These are phyloP conservation scores for Coprinellus micaceus DNA, from an alignment of 768 basidiomycete genomes.

Conservation along the genomic window DNA sequence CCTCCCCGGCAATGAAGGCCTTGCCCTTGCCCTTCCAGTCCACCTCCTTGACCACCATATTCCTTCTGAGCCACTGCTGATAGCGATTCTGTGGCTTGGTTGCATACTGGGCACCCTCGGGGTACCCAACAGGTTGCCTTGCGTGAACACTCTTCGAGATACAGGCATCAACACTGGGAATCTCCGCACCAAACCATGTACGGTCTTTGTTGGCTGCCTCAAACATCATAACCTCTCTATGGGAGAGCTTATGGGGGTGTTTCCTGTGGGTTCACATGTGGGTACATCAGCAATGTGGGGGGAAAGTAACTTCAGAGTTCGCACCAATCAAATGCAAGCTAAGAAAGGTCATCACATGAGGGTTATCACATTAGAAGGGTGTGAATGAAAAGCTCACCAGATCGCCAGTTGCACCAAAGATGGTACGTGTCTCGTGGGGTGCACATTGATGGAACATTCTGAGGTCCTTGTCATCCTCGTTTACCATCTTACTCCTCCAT, in stretches of 20 bases:
- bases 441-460: conserved; percentile 45
- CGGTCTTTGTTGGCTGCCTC: conserved; percentile 21
- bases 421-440: conserved; percentile 54
- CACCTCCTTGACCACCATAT: conserved; percentile 16
- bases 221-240: conserved; percentile 21
- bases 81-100: conserved; percentile 44
- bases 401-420: conserved; percentile 66
- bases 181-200: conserved; percentile 18
- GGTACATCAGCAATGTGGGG: no score
- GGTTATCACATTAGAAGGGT: neutral
- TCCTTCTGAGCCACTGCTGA: conserved; percentile 32
- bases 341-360: no score
- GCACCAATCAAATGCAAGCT: conserved; percentile 74
- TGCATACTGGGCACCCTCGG: conserved; percentile 38
- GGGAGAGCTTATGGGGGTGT: neutral
- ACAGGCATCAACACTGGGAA: conserved; percentile 44
- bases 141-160: conserved; percentile 2
- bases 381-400: conserved; percentile 42
- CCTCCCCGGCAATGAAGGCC: neutral
- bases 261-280: no score
- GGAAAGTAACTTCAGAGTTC: no score
- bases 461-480: conserved; percentile 15
- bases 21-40: conserved; percentile 18
- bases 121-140: conserved; percentile 41
- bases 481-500: conserved; percentile 36